phyloP scores from a whole-genome alignment of 768 basidiomycete genomes.

The Thelephora aurantiotincta region DNA sequence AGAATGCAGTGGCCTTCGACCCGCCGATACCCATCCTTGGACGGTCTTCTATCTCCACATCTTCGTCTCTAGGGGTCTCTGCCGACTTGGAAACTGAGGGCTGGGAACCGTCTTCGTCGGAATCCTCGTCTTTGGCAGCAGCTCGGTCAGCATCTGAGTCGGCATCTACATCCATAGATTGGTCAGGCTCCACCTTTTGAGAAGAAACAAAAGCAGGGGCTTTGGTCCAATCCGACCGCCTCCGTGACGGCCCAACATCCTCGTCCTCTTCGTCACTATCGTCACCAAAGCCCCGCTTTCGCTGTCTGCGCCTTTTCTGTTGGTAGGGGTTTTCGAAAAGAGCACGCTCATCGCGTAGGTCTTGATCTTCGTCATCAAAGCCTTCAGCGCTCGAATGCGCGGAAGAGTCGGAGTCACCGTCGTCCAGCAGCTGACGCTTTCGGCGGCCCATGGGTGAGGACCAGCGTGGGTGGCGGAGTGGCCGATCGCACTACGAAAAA shows the following conservation, averaged over 20 bases:
- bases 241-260: slow-evolving; percentile 16
- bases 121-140: slow-evolving; percentile 9
- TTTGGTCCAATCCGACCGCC: slow-evolving; percentile 56
- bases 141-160: slow-evolving; percentile 23
- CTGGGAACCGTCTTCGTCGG: slow-evolving; percentile 28
- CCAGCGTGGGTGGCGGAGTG: neutral
- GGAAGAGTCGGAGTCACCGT: slow-evolving; percentile 56
- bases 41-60: slow-evolving; percentile 29
- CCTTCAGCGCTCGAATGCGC: slow-evolving; percentile 35
- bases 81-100: slow-evolving; percentile 43
- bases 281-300: slow-evolving; percentile 56
- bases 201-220: slow-evolving; percentile 63
- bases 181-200: slow-evolving; percentile 26
- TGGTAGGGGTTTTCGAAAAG: slow-evolving; percentile 70
- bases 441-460: slow-evolving; percentile 46
- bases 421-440: slow-evolving; percentile 65
- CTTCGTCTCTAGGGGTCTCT: slow-evolving; percentile 35
- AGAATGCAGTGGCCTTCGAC: slow-evolving; percentile 14
- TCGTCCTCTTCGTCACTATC: slow-evolving; percentile 49
- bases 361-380: slow-evolving; percentile 36
- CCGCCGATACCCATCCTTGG: slow-evolving; percentile 27
- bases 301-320: slow-evolving; percentile 44
- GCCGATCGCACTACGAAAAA: neutral
- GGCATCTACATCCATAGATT: slow-evolving; percentile 27
- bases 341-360: slow-evolving; percentile 56